Percentiles rank a stretch among this genome's conserved stretches.
phyloP scores from a whole-genome alignment of 306 rosid species.

The Clitoria ternatea region DNA sequence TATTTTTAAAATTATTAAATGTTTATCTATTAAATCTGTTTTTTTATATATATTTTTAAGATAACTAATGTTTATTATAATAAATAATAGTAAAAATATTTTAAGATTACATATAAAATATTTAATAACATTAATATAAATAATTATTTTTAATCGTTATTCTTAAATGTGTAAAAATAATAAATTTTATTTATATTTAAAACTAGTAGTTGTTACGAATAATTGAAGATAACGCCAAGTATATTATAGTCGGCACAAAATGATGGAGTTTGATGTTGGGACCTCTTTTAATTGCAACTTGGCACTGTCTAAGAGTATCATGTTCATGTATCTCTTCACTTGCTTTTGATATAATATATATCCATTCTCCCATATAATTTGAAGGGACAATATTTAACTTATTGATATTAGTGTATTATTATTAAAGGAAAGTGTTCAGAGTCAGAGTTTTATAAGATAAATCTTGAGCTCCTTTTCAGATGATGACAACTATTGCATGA shows the following conservation, averaged over 20 bases:
- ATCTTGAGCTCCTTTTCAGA: not conserved
- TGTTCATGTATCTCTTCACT: not conserved
- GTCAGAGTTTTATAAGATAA: not conserved
- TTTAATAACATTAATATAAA: no score
- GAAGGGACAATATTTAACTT: not conserved
- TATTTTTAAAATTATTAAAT: no score
- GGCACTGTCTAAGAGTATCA: not conserved
- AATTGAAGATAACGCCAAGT: conserved; percentile 22
- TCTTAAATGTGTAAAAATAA: no score
- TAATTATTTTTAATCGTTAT: no score
- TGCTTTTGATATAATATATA: not conserved
- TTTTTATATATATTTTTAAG: no score
- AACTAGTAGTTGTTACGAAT: not conserved
- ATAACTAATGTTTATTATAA: no score
- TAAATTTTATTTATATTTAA: no score
- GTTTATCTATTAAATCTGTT: no score
- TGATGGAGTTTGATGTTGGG: not conserved
- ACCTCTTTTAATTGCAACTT: conserved; percentile 8
- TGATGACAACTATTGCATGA: not conserved
- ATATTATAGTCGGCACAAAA: conserved; percentile 19
- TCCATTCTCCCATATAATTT: conserved; percentile 16
- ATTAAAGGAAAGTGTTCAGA: not conserved
- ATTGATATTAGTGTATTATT: not conserved
- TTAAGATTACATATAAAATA: no score
- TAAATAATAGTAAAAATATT: no score